Conservation (phyloP, 2,329 filamentous ascomycete genomes). For the Trichoderma endophyticum region DNA sequence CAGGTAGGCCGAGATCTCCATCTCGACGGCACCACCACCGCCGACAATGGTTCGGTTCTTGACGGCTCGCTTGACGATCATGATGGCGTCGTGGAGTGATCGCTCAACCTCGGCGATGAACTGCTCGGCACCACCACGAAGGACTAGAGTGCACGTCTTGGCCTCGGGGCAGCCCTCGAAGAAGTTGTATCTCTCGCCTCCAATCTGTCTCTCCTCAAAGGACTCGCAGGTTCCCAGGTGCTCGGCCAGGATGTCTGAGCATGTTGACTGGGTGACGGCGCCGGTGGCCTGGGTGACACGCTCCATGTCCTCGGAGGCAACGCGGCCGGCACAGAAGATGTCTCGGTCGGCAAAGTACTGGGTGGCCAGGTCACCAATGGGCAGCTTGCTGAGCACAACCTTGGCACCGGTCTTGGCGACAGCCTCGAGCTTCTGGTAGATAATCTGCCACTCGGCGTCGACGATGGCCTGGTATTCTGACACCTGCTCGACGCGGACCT, state of each 20-base stretch:
- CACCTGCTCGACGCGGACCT: conserved; percentile 96
- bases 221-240: conserved; percentile 86
- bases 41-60: conserved; percentile 93
- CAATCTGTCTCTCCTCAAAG: conserved; percentile 96
- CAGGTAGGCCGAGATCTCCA: conserved; percentile 93
- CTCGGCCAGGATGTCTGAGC: conserved; percentile 85
- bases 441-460: conserved; percentile 99
- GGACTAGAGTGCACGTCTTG: conserved; percentile 93
- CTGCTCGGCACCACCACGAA: conserved; percentile 95
- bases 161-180: conserved; percentile 94
- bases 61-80: conserved; percentile 98
- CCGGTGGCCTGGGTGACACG: conserved; percentile 93
- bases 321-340: conserved; percentile 95
- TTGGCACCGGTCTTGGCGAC: conserved; percentile 91
- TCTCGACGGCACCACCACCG: conserved; percentile 90
- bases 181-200: conserved; percentile 96
- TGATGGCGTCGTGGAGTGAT: conserved; percentile 96
- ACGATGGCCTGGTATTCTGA: conserved; percentile 99
- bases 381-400: conserved; percentile 94
- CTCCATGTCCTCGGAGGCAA: conserved; percentile 88
- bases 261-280: conserved; percentile 89
- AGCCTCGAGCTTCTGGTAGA: conserved; percentile 98
- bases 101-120: conserved; percentile 99
- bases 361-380: conserved; percentile 94
- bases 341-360: conserved; percentile 98